Conservation (phyloP, 345 rosid genomes). For the Carallia pectinifolia region DNA sequence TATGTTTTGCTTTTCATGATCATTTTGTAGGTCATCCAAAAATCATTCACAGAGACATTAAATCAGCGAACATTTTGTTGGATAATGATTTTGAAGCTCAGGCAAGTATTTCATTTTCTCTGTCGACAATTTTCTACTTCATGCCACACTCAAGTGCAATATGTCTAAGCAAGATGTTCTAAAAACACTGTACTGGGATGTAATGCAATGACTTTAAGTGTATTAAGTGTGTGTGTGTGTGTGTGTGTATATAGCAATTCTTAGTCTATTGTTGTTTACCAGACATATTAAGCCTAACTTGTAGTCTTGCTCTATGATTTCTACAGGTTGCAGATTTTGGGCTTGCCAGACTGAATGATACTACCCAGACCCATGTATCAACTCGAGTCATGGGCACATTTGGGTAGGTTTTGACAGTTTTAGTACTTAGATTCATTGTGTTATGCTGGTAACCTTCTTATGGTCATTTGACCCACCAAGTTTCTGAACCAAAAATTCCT, state of each 20-base stretch:
- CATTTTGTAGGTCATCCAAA: constrained; percentile 74
- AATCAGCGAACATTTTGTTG: constrained; percentile 84
- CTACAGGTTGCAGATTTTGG: constrained; percentile 96
- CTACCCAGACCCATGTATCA: constrained; percentile 87
- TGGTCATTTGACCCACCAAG: no score
- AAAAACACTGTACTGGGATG: no score
- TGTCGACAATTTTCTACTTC: not conserved
- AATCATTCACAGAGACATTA: constrained; percentile 92
- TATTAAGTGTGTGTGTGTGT: no score
- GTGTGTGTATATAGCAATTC: no score
- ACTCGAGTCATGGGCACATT: constrained; percentile 99
- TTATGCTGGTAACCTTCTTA: no score
- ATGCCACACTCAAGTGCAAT: not conserved
- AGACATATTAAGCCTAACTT: no score
- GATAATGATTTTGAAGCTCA: constrained; percentile 81
- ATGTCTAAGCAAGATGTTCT: not conserved
- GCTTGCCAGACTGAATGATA: constrained; percentile 81
- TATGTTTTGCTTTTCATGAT: constrained; percentile 4
- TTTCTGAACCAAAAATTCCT: no score
- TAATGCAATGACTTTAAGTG: no score
- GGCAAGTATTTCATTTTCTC: constrained; percentile 38
- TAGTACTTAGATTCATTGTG: no score
- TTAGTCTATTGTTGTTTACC: no score
- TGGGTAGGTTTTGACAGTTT: constrained; percentile 56
- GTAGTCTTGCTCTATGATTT: not conserved